These are phyloP conservation scores for Pyrenophora teres DNA, from an alignment of 2,329 filamentous ascomycete species.

Conservation along the genomic window DNA sequence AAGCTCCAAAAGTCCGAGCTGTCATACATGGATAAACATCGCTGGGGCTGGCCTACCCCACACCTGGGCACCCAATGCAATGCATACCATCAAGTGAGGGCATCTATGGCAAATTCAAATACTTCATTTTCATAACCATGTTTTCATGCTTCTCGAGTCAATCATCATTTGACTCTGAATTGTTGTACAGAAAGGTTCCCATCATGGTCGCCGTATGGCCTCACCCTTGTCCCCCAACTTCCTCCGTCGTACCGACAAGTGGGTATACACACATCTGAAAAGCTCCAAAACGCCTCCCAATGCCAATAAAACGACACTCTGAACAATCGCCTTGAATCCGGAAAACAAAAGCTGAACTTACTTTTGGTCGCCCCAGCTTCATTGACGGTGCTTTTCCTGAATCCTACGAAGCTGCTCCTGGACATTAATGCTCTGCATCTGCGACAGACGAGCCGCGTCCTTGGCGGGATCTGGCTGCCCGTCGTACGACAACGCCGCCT, in stretches of 20 bases:
- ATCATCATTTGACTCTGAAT: too few species aligned
- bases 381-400: constrained; percentile 58
- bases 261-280: constrained; percentile 8
- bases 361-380: neutral
- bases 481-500: constrained; percentile 71
- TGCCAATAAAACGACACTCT: constrained; percentile 7
- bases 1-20: constrained; percentile 39
- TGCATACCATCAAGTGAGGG: too few species aligned
- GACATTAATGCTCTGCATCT: constrained; percentile 67
- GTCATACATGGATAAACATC: neutral
- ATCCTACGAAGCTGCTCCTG: constrained; percentile 81
- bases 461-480: constrained; percentile 63
- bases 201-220: too few species aligned
- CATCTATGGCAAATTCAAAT: too few species aligned
- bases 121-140: too few species aligned
- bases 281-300: constrained; percentile 13
- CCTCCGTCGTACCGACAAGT: neutral
- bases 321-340: neutral
- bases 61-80: too few species aligned
- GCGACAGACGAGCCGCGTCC: constrained; percentile 57
- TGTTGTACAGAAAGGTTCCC: too few species aligned
- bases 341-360: constrained; percentile 4
- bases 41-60: too few species aligned
- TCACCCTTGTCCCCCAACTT: too few species aligned
- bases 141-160: too few species aligned